Conservation (phyloP, 129 eudicot genomes). For the Flaveria linearis region DNA sequence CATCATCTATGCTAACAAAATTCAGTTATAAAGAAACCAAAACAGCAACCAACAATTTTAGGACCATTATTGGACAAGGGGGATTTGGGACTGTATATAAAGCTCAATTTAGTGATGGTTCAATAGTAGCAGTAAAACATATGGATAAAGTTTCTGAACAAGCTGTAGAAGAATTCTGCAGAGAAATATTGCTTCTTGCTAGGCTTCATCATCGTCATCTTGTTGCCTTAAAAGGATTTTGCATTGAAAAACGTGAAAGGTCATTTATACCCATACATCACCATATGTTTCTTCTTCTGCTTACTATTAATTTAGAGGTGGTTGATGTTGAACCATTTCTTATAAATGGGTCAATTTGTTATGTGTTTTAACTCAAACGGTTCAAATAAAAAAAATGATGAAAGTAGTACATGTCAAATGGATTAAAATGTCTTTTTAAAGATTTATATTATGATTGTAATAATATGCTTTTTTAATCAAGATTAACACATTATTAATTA, state of each 20-base stretch:
- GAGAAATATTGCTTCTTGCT: constrained; percentile 93
- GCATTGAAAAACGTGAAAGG: constrained; percentile 86
- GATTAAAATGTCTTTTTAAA: not conserved
- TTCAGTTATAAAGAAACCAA: constrained; percentile 83
- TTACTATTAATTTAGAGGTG: not conserved
- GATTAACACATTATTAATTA: not conserved
- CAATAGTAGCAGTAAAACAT: constrained; percentile 77
- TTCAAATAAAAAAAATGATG: not conserved
- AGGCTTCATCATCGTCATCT: constrained; percentile 98
- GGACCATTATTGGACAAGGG: constrained; percentile 77
- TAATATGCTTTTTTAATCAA: not conserved
- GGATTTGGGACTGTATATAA: constrained; percentile 90
- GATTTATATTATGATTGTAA: not conserved
- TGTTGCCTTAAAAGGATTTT: constrained; percentile 91
- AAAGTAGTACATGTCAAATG: not conserved
- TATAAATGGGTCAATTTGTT: not conserved
- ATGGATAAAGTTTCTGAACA: constrained; percentile 91
- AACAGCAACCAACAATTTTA: constrained; percentile 74
- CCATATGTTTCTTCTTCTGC: constrained; percentile 1
- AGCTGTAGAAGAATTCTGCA: constrained; percentile 89
- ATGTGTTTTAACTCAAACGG: too few relatives aligned
- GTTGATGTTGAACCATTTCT: constrained; percentile 2
- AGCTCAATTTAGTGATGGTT: constrained; percentile 80
- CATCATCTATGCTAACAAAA: constrained; percentile 67
- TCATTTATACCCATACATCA: constrained; percentile 18